phyloP scores from a whole-genome alignment of 1,284 basidiomycete species.

The Binderoboletus segoi region DNA sequence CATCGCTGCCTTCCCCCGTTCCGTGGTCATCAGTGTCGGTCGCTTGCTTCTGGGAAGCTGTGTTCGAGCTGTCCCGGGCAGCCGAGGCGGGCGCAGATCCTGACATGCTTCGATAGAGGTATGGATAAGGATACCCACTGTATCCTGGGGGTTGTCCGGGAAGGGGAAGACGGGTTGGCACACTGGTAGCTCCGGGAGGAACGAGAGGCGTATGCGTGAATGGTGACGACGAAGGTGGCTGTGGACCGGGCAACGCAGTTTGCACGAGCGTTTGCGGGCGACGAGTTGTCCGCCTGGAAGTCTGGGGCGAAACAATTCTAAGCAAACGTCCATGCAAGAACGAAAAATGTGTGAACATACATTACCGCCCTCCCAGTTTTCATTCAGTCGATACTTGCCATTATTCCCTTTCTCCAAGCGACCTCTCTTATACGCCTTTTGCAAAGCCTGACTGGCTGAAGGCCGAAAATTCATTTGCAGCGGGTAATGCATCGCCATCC shows the following conservation, averaged over 20 bases:
- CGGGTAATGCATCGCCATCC: slow-evolving; percentile 81
- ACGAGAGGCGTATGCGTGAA: slow-evolving; percentile 61
- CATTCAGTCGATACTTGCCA: slow-evolving; percentile 73
- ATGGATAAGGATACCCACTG: slow-evolving; percentile 29
- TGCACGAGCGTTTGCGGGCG: slow-evolving; percentile 62
- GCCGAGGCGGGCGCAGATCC: slow-evolving; percentile 2
- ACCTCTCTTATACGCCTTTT: slow-evolving; percentile 78
- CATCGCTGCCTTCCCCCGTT: slow-evolving; percentile 51
- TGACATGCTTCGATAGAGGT: slow-evolving; percentile 23
- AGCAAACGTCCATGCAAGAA: slow-evolving; percentile 5
- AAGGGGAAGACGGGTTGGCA: slow-evolving; percentile 37
- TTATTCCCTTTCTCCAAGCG: slow-evolving; percentile 69
- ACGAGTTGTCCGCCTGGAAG: slow-evolving; percentile 64
- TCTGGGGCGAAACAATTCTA: slow-evolving; percentile 42
- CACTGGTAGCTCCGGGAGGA: slow-evolving; percentile 30
- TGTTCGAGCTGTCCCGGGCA: slow-evolving; percentile 1
- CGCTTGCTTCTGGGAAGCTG: slow-evolving; percentile 15
- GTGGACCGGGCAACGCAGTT: slow-evolving; percentile 37
- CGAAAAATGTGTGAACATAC: slow-evolving; percentile 46
- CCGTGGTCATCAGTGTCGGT: slow-evolving; percentile 36
- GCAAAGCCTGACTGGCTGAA: slow-evolving; percentile 80
- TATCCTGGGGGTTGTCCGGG: slow-evolving; percentile 34
- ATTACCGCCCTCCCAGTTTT: slow-evolving; percentile 76
- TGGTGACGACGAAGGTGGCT: slow-evolving; percentile 49
- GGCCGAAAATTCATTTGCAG: slow-evolving; percentile 83